phyloP scores from a whole-genome alignment of 2,329 filamentous ascomycete species.

The Claviceps pusilla region DNA sequence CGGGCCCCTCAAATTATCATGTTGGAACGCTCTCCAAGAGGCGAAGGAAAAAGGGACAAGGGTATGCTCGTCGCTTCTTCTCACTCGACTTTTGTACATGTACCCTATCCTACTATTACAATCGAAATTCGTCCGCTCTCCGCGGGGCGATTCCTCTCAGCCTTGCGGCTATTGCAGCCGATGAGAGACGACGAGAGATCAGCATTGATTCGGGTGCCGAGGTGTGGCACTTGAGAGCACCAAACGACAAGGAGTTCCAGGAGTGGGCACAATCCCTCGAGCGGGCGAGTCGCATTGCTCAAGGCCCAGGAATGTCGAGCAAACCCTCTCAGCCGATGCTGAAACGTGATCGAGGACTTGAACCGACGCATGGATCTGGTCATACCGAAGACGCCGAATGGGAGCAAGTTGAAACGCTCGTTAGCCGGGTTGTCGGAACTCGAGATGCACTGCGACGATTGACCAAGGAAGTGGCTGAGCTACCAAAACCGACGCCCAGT shows the following conservation, averaged over 20 bases:
- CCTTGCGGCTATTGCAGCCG: slow-evolving; percentile 77
- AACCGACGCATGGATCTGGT: slow-evolving; percentile 18
- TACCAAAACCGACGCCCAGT: slow-evolving; percentile 14
- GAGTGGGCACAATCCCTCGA: slow-evolving; percentile 81
- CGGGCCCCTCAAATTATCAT: slow-evolving; percentile 45
- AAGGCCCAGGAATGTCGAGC: slow-evolving; percentile 31
- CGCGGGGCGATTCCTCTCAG: slow-evolving; percentile 86
- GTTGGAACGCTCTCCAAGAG: slow-evolving; percentile 80
- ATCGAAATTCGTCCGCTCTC: slow-evolving; percentile 80
- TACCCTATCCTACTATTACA: slow-evolving; percentile 92
- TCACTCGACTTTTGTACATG: slow-evolving; percentile 89
- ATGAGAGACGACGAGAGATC: slow-evolving; percentile 78
- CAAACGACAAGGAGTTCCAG: slow-evolving; percentile 68
- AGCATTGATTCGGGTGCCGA: slow-evolving; percentile 94
- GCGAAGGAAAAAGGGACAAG: slow-evolving; percentile 82
- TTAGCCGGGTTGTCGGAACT: slow-evolving; percentile 74
- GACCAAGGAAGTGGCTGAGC: slow-evolving; percentile 65
- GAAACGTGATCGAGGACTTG: slow-evolving; percentile 13
- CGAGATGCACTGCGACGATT: slow-evolving; percentile 76
- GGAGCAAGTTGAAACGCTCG: slow-evolving; percentile 70
- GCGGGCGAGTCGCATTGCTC: slow-evolving; percentile 54
- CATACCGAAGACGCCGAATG: slow-evolving; percentile 65
- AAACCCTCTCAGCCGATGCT: slow-evolving; percentile 13
- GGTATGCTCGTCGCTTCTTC: slow-evolving; percentile 86
- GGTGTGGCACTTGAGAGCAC: slow-evolving; percentile 84